Base-by-base conservation (phyloP, 1,284 basidiomycete genomes). In the Ceratobasidium sp. region DNA sequence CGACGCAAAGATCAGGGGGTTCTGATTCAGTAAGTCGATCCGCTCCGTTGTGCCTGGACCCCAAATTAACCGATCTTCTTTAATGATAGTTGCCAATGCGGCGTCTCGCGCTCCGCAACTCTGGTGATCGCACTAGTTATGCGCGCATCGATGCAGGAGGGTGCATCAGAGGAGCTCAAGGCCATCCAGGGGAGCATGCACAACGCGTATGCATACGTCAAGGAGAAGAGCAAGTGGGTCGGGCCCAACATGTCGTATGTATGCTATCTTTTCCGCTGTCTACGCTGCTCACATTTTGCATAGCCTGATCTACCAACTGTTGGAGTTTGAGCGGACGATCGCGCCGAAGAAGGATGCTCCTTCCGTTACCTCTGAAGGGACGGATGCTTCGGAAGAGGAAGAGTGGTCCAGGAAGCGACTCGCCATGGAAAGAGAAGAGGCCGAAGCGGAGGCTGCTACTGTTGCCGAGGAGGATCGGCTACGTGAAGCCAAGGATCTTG, bases 211-310 rank as follows among this genome's bases (percentile, higher is more conserved):
- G 85, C 91, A 75, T 96, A 89, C 82, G 94, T 96, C 59, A 97
- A 98, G 82, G 85, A 88, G 78, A 95, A 93, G 83, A 94, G 92
- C 79, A 89, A 88, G 79, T 93, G 92, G 85, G 89, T 95, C 75
- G 94, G 95, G 23, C 96, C 97, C 52, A 98, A 98, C 82, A 96
- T 97, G 89, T 94, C 92, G 93, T 96, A 83, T 83, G 94, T 90
- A 61, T 64, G 28, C 52, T 64, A 76, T 77, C 61, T 66, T 50
- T 74, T 74, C 58, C 73, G 66, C 70, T 59, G 71, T 57, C 59
- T 59, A 54, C 76, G 72, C 67, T 74, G 26, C 75, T 70, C 70
- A 44, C 73, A 74, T n/a, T n/a, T 75, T 67, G 35, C 30, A 16
- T 79, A 96, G 95, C 72, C 90, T 98, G 80, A 97, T 98, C 81